Base-by-base conservation (phyloP, 2,329 filamentous ascomycete species). In the Neopestalotiopsis rosae region DNA sequence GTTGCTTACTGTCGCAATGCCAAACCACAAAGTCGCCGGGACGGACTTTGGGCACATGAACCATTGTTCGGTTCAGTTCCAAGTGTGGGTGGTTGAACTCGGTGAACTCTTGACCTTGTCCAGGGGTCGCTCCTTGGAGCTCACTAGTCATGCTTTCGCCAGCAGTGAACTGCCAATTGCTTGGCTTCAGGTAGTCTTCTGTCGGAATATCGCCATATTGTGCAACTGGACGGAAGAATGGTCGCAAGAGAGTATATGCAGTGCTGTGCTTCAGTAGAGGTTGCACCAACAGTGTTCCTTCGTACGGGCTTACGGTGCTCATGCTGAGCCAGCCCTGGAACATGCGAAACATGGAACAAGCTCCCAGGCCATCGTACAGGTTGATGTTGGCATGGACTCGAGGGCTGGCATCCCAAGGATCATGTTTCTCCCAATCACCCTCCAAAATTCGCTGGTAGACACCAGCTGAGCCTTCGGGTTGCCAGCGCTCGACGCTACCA, bases 301-400 rank as follows among this genome's bases (percentile, higher is more conserved):
- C 90, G 5, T 86, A 85, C 0, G 93, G 92, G 0, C 86, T 89
- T 0, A 90, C 91, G n/a, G 84, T 82, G 69, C 91, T 94, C 86
- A 98, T 91, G 69, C 88, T 89, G 65, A 98, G 80, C 95, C 95
- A 98, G 24, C 94, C 95, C 81, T 98, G 95, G 79, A 93, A 95
- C 86, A 94, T 92, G 52, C 95, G 88, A 80, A 97, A 94, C 84
- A 94, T 94, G 61, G 88, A 91, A 80, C 94, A 97, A 0, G 92
- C 90, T 0, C 95, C 94, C 0, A 94, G 86, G 0, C 94, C 94
- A 65, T 93, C 86, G 78, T 98, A 96, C 40, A 95, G 81, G 79
- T 97, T 91, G 70, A 88, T 90, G 2, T 89, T 86, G 4, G 92
- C 93, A 0, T 82, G 80, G 0, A 95, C 84, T 4, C 95, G 88